A percentile compares a stretch with the other conserved stretches of the same genome.
Evolutionary conservation across 306 rosid species (phyloP).

Genomic region (Vicia villosa): DNA sequence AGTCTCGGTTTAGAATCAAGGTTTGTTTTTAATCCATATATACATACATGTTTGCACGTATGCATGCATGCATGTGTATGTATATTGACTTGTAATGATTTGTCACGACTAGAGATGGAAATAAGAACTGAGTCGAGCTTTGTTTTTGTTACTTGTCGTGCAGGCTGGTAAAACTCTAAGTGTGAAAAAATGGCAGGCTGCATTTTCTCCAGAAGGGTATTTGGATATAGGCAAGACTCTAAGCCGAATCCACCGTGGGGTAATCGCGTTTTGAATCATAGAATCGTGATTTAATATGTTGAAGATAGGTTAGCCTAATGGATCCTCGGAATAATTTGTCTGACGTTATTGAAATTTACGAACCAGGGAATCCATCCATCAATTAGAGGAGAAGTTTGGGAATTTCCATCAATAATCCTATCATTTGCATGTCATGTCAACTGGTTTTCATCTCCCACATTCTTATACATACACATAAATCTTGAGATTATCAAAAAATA

Average conservation of each 20-base stretch:
- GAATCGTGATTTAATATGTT: slow-evolving; percentile 24
- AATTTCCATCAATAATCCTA: no score
- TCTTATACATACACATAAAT: no score
- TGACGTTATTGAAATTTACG: slow-evolving; percentile 8
- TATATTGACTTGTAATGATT: no score
- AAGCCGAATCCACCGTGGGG: slow-evolving; percentile 87
- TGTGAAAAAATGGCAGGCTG: slow-evolving; percentile 88
- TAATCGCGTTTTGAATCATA: slow-evolving; percentile 43
- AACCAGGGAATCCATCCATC: slow-evolving; percentile 93
- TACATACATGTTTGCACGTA: no score
- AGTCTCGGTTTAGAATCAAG: slow-evolving; percentile 84
- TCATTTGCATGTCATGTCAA: no score
- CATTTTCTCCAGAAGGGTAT: slow-evolving; percentile 85
- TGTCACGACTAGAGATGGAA: no score
- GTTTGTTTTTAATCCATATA: slow-evolving; percentile 33
- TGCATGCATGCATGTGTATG: no score
- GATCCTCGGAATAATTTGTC: not conserved
- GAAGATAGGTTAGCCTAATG: not conserved
- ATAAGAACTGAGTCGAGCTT: no score
- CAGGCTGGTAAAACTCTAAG: slow-evolving; percentile 96
- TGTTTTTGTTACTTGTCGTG: slow-evolving; percentile 24
- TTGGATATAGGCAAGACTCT: slow-evolving; percentile 85
- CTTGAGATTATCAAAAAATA: no score
- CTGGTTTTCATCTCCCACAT: no score
- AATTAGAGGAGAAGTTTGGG: slow-evolving; percentile 98